Conservation (phyloP, 192 early-diverging fungal genomes). For the Endogone sp. region DNA sequence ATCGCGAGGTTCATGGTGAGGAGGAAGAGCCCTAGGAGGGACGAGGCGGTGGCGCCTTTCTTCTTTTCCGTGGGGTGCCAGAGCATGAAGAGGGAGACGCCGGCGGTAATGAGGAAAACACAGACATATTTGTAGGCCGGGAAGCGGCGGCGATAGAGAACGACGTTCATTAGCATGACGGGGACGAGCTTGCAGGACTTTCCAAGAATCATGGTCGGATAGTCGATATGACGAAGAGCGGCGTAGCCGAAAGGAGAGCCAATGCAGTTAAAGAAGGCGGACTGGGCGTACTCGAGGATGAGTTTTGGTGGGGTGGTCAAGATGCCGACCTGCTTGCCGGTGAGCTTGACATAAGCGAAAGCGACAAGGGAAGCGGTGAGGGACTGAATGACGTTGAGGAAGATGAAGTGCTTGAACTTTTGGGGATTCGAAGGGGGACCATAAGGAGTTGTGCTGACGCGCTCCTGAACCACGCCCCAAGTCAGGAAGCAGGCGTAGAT, state of each 20-base stretch:
- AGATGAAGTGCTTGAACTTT: conserved; percentile 86
- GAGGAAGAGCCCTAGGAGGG: conserved; percentile 76
- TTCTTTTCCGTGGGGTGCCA: conserved; percentile 54
- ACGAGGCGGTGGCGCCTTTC: conserved; percentile 50
- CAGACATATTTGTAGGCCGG: conserved; percentile 86
- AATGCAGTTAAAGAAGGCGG: conserved; percentile 68
- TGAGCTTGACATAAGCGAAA: conserved; percentile 64
- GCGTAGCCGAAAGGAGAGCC: conserved; percentile 94
- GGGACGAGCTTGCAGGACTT: conserved; percentile 97
- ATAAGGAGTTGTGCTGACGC: conserved; percentile 82
- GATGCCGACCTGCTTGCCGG: conserved; percentile 30
- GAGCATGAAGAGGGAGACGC: conserved; percentile 94
- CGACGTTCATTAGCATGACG: conserved; percentile 91
- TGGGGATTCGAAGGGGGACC: conserved; percentile 30
- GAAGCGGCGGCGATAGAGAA: conserved; percentile 86
- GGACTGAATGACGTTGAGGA: conserved; percentile 87
- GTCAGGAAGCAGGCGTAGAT: conserved; percentile 96
- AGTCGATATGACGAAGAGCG: conserved; percentile 91
- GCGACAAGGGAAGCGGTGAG: conserved; percentile 73
- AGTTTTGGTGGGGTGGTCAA: conserved; percentile 27
- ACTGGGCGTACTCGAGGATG: conserved; percentile 64
- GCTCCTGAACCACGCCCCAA: conserved; percentile 94
- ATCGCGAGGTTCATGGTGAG: conserved; percentile 82
- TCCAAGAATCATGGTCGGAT: conserved; percentile 94
- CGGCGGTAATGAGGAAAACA: conserved; percentile 82